phyloP scores from a whole-genome alignment of 345 rosid species.

The Alliaria petiolata region DNA sequence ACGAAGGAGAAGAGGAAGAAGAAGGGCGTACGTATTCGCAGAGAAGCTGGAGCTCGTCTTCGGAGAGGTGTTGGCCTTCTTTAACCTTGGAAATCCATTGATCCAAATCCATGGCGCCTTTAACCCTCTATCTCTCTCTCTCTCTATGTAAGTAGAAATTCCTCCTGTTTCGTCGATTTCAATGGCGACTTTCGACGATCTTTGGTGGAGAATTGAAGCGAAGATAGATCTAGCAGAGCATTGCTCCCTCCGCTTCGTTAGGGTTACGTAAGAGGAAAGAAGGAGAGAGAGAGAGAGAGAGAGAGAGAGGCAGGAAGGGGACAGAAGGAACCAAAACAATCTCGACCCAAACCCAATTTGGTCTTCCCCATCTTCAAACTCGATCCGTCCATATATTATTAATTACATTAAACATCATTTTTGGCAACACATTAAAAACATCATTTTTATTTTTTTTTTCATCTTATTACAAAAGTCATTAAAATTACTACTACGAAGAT shows the following conservation, averaged over 20 bases:
- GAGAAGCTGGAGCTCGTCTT: constrained; percentile 97
- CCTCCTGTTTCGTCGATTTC: no score
- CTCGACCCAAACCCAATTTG: constrained; percentile 31
- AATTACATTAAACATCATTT: constrained; percentile 3
- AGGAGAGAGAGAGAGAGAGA: no score
- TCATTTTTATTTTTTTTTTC: neutral
- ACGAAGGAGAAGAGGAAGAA: neutral
- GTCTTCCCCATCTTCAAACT: constrained; percentile 26
- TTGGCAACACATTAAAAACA: neutral
- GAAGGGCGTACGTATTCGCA: constrained; percentile 73
- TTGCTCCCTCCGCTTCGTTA: constrained; percentile 33
- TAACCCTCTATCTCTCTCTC: neutral
- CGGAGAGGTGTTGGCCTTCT: constrained; percentile 90
- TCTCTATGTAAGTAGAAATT: constrained; percentile 2
- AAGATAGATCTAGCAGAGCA: constrained; percentile 35
- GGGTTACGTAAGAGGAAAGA: constrained; percentile 25
- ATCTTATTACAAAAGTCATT: no score
- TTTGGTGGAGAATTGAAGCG: constrained; percentile 3
- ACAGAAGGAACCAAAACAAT: constrained; percentile 16
- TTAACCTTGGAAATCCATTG: constrained; percentile 96
- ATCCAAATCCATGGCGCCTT: constrained; percentile 84
- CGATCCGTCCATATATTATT: neutral
- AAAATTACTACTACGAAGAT: no score
- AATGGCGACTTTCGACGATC: constrained; percentile 10
- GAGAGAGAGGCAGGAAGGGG: no score